phyloP scores from a whole-genome alignment of 169 alveolate genomes.

The Plasmodium knowlesi region DNA sequence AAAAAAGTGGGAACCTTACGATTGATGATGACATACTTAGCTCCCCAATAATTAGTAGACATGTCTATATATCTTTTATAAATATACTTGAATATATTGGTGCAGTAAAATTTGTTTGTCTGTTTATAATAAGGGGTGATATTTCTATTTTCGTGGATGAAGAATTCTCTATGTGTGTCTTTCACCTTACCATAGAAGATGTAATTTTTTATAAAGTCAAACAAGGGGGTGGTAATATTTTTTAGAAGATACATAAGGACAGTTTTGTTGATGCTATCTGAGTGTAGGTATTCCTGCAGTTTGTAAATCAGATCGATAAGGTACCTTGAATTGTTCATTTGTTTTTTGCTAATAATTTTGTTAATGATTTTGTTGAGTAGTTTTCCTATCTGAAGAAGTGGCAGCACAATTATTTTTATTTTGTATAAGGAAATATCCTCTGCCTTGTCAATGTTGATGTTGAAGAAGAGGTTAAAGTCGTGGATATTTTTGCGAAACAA shows the following conservation, averaged over 20 bases:
- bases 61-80: constrained; percentile 65
- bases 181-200: constrained; percentile 61
- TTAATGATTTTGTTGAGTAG: constrained; percentile 60
- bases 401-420: constrained; percentile 48
- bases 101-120: constrained; percentile 44
- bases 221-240: constrained; percentile 70
- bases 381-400: constrained; percentile 57
- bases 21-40: constrained; percentile 46
- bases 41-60: constrained; percentile 76
- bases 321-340: constrained; percentile 49
- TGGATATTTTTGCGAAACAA: constrained; percentile 64
- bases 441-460: constrained; percentile 64
- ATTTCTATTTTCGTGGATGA: constrained; percentile 70
- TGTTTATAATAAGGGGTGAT: constrained; percentile 72
- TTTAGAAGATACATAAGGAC: constrained; percentile 46
- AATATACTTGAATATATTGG: constrained; percentile 61
- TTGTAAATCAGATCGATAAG: constrained; percentile 62
- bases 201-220: constrained; percentile 72
- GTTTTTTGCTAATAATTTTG: constrained; percentile 41
- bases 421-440: constrained; percentile 64
- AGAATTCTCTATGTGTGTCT: constrained; percentile 63
- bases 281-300: constrained; percentile 58
- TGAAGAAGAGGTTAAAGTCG: constrained; percentile 57
- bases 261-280: constrained; percentile 55
- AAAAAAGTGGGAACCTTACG: constrained; percentile 52